Base-by-base conservation (phyloP, 257 asterid species). In the Dorcoceras hygrometricum region DNA sequence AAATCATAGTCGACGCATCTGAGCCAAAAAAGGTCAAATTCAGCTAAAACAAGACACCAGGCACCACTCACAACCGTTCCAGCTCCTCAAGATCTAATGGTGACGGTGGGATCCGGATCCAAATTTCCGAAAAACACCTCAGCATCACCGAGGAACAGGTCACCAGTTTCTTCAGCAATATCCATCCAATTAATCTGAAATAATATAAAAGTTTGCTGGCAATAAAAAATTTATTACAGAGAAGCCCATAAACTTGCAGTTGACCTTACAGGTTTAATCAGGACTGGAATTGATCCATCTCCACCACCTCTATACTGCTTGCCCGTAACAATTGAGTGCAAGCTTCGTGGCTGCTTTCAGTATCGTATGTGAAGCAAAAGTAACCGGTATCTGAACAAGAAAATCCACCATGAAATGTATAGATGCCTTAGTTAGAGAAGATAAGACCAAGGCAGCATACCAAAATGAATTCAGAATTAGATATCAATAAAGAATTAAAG, bases 131-230 rank as follows among this genome's bases (percentile, higher is more conserved):
- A 63, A 62, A 23, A 67, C 74, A 88, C 95, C 96, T 88, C 96
- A 22, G 94, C 96, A 82, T 88, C 96, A 22, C 96, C 96, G 19
- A 88, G 87, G 73, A 88, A 88, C 46, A 88, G 73, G 67, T 88
- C 91, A n/a, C 84, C 96, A 70, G 84, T 82, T 78, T 80, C 96
- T 80, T 88, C 96, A 73, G 96, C 96, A 16, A 79, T 86, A 60
- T 83, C 94, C 86, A 88, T 57, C 96, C 96, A 86, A 75, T 81
- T 82, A 67, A 82, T 32, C 93, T 88, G 84, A 65, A 51, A 69
- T 26, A 25, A 9, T 60, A 62, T 62, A 57, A 27, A 34, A 32
- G 25, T 65, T 73, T 57, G 63, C 57, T 28, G 67, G 54, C 2
- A n/a, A 63, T 6, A 68, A 19, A 31, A 32, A 68, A 54, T 26